phyloP scores from a whole-genome alignment of 306 rosid species.

The Pachyrhizus erosus region DNA sequence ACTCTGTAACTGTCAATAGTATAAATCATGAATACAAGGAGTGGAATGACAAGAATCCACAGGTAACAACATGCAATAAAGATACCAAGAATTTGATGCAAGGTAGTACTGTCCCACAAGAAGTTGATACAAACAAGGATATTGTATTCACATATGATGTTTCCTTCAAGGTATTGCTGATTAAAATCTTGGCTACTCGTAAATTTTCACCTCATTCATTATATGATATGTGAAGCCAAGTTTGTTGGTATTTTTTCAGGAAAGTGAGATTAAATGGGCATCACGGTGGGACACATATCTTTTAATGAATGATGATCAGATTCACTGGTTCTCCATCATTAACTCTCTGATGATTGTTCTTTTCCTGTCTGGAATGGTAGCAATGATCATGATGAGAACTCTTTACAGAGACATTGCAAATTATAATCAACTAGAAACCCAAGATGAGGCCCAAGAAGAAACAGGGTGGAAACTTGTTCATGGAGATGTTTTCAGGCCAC shows the following conservation, averaged over 20 bases:
- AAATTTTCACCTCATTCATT: slow-evolving; percentile 9
- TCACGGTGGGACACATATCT: slow-evolving; percentile 99
- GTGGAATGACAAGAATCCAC: slow-evolving; percentile 87
- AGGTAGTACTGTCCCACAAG: slow-evolving; percentile 90
- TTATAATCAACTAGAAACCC: slow-evolving; percentile 97
- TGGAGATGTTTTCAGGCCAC: slow-evolving; percentile 94
- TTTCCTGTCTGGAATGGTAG: slow-evolving; percentile 99
- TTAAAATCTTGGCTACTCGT: slow-evolving; percentile 31
- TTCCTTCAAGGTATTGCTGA: slow-evolving; percentile 76
- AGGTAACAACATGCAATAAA: slow-evolving; percentile 86
- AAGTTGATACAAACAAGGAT: slow-evolving; percentile 81
- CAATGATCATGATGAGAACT: slow-evolving; percentile 99
- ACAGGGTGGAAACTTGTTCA: slow-evolving; percentile 99
- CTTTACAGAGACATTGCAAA: slow-evolving; percentile 96
- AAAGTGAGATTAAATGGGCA: slow-evolving; percentile 98
- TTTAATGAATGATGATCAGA: slow-evolving; percentile 99
- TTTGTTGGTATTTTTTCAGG: slow-evolving; percentile 52
- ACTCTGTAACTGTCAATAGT: slow-evolving; percentile 54
- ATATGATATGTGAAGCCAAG: slow-evolving; percentile 26
- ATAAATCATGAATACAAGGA: slow-evolving; percentile 90
- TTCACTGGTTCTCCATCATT: slow-evolving; percentile 99
- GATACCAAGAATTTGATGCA: slow-evolving; percentile 86
- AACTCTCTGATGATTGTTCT: slow-evolving; percentile 99
- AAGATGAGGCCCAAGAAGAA: slow-evolving; percentile 99
- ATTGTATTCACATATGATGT: slow-evolving; percentile 94